phyloP scores from a whole-genome alignment of 352 stramenopile species.

The Globisporangium spinosum region DNA sequence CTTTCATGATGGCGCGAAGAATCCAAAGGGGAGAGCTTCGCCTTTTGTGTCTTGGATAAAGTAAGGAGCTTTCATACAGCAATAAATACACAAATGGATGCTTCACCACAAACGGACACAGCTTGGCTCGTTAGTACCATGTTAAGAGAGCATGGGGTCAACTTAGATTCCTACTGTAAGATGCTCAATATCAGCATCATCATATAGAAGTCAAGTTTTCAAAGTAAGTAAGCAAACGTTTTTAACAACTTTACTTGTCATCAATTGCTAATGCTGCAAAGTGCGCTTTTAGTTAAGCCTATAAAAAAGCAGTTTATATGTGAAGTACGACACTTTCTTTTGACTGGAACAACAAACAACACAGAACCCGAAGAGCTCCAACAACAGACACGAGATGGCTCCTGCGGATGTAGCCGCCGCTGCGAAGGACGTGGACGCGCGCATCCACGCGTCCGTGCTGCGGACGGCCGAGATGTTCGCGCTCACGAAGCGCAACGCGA shows the following conservation, averaged over 20 bases:
- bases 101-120: neutral
- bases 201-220: too few relatives aligned
- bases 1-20: neutral
- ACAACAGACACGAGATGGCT: neutral
- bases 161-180: too few relatives aligned
- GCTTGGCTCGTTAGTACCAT: neutral
- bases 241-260: too few relatives aligned
- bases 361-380: neutral
- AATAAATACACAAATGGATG: neutral
- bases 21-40: neutral
- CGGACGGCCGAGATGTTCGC: constrained; percentile 68
- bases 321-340: neutral
- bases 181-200: too few relatives aligned
- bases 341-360: constrained; percentile 1
- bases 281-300: too few relatives aligned
- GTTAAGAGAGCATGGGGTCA: neutral
- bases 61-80: neutral
- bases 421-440: constrained; percentile 24
- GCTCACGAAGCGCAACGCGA: constrained; percentile 53
- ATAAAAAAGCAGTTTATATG: neutral
- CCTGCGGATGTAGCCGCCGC: neutral
- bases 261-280: too few relatives aligned
- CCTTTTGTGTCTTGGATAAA: neutral
- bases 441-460: constrained; percentile 63
- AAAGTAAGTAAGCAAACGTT: too few relatives aligned